Percentiles rank a stretch among this genome's conserved stretches.
Conservation (phyloP, 176 grass and related monocot species). For the Saccharum officinarum region DNA sequence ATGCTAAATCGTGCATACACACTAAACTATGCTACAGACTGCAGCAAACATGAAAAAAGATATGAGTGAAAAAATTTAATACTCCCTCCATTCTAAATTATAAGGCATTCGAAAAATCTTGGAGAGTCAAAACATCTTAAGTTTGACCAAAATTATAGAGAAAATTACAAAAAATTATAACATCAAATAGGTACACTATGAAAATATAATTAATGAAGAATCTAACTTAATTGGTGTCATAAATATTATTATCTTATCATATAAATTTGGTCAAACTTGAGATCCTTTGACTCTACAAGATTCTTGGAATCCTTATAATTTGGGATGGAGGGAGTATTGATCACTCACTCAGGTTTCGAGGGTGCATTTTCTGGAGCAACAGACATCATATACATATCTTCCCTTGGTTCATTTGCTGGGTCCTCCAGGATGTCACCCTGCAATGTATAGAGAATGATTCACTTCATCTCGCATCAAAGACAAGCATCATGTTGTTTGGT, state of each 20-base stretch:
- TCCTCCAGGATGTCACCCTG: conserved; percentile 99
- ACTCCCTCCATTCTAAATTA: too few relatives aligned
- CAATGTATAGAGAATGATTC: conserved; percentile 29
- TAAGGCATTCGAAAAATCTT: too few relatives aligned
- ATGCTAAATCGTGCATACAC: background rate
- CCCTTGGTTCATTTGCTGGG: conserved; percentile 89
- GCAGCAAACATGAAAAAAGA: conserved; percentile 3
- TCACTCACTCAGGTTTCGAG: conserved; percentile 74
- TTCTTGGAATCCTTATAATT: too few relatives aligned
- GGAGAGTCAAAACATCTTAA: too few relatives aligned
- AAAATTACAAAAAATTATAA: too few relatives aligned
- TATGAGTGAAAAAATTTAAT: background rate
- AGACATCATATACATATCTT: conserved; percentile 99
- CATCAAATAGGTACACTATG: too few relatives aligned
- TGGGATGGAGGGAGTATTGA: background rate
- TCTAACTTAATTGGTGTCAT: too few relatives aligned
- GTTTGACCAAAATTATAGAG: too few relatives aligned
- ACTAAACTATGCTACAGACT: background rate
- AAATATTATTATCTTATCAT: too few relatives aligned
- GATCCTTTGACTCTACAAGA: too few relatives aligned
- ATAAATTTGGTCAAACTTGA: too few relatives aligned
- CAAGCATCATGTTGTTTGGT: background rate
- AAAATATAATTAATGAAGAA: too few relatives aligned
- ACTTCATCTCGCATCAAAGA: background rate
- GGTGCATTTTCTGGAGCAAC: conserved; percentile 79